These are phyloP conservation scores for Scheffersomyces quercinus DNA, from an alignment of 1,139 yeast genomes.

Conservation along the genomic window DNA sequence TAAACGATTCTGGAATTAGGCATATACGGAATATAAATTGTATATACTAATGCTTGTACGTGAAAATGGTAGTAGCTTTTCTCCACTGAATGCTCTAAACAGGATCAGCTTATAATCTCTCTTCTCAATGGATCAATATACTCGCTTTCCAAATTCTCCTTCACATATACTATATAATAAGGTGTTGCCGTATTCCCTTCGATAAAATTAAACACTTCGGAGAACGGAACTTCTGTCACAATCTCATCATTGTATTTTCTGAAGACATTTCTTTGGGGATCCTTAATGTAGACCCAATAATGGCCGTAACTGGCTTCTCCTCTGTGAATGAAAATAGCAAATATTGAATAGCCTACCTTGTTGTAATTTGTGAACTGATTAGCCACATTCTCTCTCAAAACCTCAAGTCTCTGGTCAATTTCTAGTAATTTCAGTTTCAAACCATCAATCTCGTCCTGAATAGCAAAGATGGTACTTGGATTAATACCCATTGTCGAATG, in stretches of 20 bases:
- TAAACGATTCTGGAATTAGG: too few species aligned
- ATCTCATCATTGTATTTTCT: slow-evolving; percentile 91
- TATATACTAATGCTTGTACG: too few species aligned
- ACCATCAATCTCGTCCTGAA: slow-evolving; percentile 33
- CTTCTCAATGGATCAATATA: slow-evolving; percentile 70
- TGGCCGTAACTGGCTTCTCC: slow-evolving; percentile 98
- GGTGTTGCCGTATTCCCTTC: slow-evolving; percentile 89
- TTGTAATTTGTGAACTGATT: slow-evolving; percentile 62
- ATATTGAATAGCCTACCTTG: slow-evolving; percentile 73
- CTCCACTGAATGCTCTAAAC: neutral
- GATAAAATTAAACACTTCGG: slow-evolving; percentile 74
- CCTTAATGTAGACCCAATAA: slow-evolving; percentile 92
- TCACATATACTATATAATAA: slow-evolving; percentile 82
- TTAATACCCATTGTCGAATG: slow-evolving; percentile 27
- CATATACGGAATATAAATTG: too few species aligned
- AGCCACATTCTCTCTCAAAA: slow-evolving; percentile 49
- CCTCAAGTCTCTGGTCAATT: slow-evolving; percentile 39
- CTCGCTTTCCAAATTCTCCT: slow-evolving; percentile 58
- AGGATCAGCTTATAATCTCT: slow-evolving; percentile 9
- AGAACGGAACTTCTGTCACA: slow-evolving; percentile 73
- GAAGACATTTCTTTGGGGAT: slow-evolving; percentile 64
- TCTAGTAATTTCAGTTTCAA: slow-evolving; percentile 38
- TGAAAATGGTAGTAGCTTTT: too few species aligned
- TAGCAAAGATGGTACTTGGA: slow-evolving; percentile 36
- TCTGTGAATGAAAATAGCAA: slow-evolving; percentile 90